phyloP scores from a whole-genome alignment of 768 basidiomycete species.

The Russula dissimulans region DNA sequence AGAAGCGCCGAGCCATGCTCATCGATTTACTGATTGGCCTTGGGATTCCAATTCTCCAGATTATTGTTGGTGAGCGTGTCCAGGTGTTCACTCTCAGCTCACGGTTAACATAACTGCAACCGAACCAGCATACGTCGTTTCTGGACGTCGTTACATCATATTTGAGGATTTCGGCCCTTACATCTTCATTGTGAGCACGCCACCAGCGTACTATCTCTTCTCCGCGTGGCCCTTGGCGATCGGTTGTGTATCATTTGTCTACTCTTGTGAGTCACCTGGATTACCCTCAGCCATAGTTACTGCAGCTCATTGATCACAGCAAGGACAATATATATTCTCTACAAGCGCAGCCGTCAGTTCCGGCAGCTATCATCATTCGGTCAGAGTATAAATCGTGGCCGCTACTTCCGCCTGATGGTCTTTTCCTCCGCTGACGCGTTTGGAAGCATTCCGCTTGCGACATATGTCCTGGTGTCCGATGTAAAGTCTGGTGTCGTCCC shows the following conservation, averaged over 20 bases:
- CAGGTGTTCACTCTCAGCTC: neutral
- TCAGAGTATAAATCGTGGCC: conserved; percentile 27
- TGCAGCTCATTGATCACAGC: conserved; percentile 11
- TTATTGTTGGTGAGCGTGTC: conserved; percentile 1
- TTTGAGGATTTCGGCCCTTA: conserved; percentile 41
- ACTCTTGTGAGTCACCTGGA: conserved; percentile 25
- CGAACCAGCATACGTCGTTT: neutral
- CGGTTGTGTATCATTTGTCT: too few species aligned
- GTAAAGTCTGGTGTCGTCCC: neutral
- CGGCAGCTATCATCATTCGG: conserved; percentile 22
- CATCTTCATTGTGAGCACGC: conserved; percentile 29
- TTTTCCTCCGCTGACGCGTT: neutral
- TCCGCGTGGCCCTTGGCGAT: conserved; percentile 25
- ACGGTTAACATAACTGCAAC: neutral
- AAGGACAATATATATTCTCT: conserved; percentile 23
- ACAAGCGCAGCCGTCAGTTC: conserved; percentile 23
- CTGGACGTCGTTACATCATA: conserved; percentile 40
- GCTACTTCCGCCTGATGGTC: neutral
- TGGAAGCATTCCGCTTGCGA: neutral
- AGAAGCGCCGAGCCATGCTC: conserved; percentile 26
- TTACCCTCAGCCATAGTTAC: too few species aligned
- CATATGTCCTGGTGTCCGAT: neutral
- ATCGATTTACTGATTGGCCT: conserved; percentile 28
- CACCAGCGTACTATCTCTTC: conserved; percentile 26
- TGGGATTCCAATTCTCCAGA: conserved; percentile 10